A percentile compares a stretch with the other conserved stretches of the same genome.
These are phyloP conservation scores for Chlorophyllum brunneum DNA, from an alignment of 768 basidiomycete species.

Conservation along the genomic window DNA sequence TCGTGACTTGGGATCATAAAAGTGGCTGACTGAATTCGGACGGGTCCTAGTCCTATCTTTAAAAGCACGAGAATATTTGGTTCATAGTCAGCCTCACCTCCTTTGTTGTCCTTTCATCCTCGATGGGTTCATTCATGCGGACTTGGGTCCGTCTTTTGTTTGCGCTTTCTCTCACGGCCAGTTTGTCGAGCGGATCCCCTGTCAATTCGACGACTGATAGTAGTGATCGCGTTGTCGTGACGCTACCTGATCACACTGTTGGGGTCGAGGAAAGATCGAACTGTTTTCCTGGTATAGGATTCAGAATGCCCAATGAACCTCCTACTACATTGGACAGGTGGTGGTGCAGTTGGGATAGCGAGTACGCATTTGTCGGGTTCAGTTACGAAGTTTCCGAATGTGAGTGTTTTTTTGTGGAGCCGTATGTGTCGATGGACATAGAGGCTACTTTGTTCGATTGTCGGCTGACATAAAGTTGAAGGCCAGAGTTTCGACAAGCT, in stretches of 20 bases:
- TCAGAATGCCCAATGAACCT: constrained; percentile 48
- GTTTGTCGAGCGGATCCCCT: background rate
- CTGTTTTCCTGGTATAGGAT: constrained; percentile 41
- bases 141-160: background rate
- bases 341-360: constrained; percentile 63
- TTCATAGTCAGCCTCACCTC: background rate
- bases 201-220: background rate
- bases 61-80: no score
- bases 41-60: no score
- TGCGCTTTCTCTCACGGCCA: background rate
- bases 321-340: constrained; percentile 45
- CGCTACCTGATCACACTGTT: background rate
- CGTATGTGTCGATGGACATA: background rate
- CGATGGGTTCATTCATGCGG: background rate
- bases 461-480: constrained; percentile 21
- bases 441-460: background rate
- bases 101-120: background rate
- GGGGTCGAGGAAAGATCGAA: constrained; percentile 7
- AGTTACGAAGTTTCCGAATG: constrained; percentile 71
- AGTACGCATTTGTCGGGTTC: constrained; percentile 77
- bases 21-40: no score
- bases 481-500: constrained; percentile 56
- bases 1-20: no score
- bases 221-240: background rate
- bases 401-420: constrained; percentile 23